phyloP scores from a whole-genome alignment of 805 yeast species.

The Saturnispora kantuleensis region DNA sequence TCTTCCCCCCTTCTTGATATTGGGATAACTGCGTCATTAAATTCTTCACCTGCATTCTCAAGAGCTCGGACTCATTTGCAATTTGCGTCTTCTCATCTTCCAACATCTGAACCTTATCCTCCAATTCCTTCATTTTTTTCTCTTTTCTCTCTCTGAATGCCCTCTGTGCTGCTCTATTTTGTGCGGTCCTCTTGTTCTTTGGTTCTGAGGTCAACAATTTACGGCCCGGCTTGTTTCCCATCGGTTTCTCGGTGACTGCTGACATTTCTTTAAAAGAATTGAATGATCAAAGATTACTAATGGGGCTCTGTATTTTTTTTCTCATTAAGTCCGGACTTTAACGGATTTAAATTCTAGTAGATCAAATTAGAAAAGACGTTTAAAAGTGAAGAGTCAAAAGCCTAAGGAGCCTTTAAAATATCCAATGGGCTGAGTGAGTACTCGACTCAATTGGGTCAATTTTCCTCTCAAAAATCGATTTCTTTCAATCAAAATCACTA shows the following conservation, averaged over 20 bases:
- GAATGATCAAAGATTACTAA: no score
- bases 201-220: slow-evolving; percentile 66
- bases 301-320: no score
- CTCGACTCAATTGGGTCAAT: no score
- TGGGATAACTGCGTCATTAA: slow-evolving; percentile 53
- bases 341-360: no score
- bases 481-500: background rate
- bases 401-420: no score
- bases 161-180: slow-evolving; percentile 96
- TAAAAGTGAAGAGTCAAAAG: no score
- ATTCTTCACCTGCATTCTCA: slow-evolving; percentile 66
- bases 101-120: slow-evolving; percentile 60
- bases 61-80: slow-evolving; percentile 59
- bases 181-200: slow-evolving; percentile 86
- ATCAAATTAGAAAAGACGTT: no score
- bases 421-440: no score
- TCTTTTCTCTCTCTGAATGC: slow-evolving; percentile 95
- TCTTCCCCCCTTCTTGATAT: slow-evolving; percentile 11
- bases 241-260: background rate
- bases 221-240: slow-evolving; percentile 55
- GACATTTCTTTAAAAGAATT: slow-evolving; percentile 2
- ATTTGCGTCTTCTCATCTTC: slow-evolving; percentile 66
- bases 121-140: slow-evolving; percentile 73
- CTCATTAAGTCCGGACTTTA: no score
- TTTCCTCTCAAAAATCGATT: background rate